phyloP scores from a whole-genome alignment of 1,284 basidiomycete species.

The Ganoderma meredithae region DNA sequence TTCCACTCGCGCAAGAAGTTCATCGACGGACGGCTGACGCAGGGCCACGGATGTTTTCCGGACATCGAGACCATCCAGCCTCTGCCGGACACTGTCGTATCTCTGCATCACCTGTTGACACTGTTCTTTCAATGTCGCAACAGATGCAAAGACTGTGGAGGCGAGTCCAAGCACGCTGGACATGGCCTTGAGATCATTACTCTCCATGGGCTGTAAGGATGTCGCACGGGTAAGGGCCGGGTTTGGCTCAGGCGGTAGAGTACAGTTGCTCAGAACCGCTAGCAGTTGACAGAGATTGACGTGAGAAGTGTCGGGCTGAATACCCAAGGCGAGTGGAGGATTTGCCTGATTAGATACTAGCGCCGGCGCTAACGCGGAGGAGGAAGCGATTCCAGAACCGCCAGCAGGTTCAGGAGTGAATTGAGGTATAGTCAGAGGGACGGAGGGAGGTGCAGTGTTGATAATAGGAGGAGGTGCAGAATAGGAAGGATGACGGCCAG shows the following conservation, averaged over 20 bases:
- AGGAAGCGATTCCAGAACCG: not conserved
- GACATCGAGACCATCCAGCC: not conserved
- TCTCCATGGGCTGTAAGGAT: not conserved
- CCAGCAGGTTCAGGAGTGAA: not conserved
- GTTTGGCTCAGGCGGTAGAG: not conserved
- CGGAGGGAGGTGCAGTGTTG: not conserved
- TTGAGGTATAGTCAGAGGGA: not conserved
- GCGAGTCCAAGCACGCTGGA: not conserved
- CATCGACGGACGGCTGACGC: not conserved
- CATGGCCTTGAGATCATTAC: not conserved
- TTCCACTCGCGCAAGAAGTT: conserved; percentile 10
- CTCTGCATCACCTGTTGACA: not conserved
- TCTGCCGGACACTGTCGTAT: not conserved
- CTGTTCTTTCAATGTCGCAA: not conserved
- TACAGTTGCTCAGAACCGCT: not conserved
- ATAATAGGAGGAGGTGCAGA: not conserved
- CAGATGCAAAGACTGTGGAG: not conserved
- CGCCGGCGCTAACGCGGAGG: not conserved
- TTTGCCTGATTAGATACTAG: not conserved
- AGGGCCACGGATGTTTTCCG: not conserved
- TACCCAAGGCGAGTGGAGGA: not conserved
- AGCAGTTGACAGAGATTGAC: not conserved
- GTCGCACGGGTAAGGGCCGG: not conserved
- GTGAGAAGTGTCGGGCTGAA: not conserved
- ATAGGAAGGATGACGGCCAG: not conserved